A percentile compares a stretch with the other conserved stretches of the same genome.
Evolutionary conservation across 768 basidiomycete genomes (phyloP).

Genomic region (Lentinula sp.): DNA sequence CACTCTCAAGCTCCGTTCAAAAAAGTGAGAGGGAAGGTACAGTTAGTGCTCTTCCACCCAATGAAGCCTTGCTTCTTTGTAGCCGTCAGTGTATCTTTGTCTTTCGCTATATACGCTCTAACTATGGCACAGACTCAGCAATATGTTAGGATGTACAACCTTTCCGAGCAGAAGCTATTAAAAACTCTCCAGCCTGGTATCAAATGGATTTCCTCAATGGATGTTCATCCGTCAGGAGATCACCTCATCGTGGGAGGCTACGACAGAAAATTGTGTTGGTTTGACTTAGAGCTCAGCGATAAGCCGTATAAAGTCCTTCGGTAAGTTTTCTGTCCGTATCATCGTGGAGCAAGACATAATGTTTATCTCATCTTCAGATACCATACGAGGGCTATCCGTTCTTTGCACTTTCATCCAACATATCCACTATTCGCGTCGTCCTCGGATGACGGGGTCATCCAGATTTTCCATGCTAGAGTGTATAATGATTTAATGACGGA

Average conservation of each 20-base stretch:
- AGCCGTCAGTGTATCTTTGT: slow-evolving; percentile 53
- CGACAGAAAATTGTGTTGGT: slow-evolving; percentile 98
- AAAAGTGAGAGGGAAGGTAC: slow-evolving; percentile 86
- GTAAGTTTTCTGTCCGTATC: slow-evolving; percentile 33
- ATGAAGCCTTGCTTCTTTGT: slow-evolving; percentile 95
- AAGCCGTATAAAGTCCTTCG: slow-evolving; percentile 96
- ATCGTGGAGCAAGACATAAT: not conserved
- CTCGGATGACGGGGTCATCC: slow-evolving; percentile 95
- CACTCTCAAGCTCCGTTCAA: slow-evolving; percentile 98
- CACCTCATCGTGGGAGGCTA: slow-evolving; percentile 97
- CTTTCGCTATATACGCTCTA: not conserved
- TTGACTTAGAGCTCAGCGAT: slow-evolving; percentile 92
- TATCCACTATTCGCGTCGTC: slow-evolving; percentile 96
- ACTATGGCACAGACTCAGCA: slow-evolving; percentile 72
- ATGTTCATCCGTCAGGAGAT: slow-evolving; percentile 92
- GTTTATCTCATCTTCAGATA: slow-evolving; percentile 47
- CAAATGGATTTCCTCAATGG: slow-evolving; percentile 96
- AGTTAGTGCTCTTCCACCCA: slow-evolving; percentile 93
- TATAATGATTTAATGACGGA: slow-evolving; percentile 96
- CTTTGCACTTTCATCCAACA: slow-evolving; percentile 87
- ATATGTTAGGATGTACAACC: slow-evolving; percentile 92
- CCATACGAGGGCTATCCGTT: slow-evolving; percentile 89
- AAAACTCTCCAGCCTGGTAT: slow-evolving; percentile 95
- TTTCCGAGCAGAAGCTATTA: slow-evolving; percentile 87
- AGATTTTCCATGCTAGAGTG: slow-evolving; percentile 93